Evolutionary conservation across 148 eudicot genomes (phyloP).

Genomic region (Dysphania ambrosioides): DNA sequence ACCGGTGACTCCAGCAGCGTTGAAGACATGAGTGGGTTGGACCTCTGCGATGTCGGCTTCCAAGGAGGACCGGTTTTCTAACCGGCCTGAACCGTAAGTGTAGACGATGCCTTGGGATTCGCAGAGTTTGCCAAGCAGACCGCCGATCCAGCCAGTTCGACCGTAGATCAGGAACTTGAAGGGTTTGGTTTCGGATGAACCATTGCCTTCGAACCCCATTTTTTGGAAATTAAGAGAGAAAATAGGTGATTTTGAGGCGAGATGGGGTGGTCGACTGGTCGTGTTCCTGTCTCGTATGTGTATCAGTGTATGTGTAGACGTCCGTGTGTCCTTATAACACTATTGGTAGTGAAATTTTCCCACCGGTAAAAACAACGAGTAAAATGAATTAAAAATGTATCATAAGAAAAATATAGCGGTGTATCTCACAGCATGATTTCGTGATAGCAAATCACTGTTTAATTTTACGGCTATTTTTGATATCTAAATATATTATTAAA

Average conservation of each 20-base stretch:
- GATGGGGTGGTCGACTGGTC: not conserved
- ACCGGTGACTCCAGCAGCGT: conserved; percentile 88
- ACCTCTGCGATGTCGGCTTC: conserved; percentile 44
- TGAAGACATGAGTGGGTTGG: conserved; percentile 74
- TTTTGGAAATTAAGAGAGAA: not conserved
- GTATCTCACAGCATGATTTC: no score
- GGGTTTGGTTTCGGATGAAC: conserved; percentile 22
- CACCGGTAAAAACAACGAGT: no score
- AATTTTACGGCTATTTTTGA: no score
- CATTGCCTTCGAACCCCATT: conserved; percentile 34
- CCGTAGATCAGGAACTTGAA: conserved; percentile 80
- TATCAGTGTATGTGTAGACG: not conserved
- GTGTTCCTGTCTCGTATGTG: not conserved
- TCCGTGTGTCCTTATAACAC: not conserved
- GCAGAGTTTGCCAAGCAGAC: conserved; percentile 64
- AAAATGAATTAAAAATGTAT: no score
- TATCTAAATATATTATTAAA: no score
- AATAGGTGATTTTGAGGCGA: no score
- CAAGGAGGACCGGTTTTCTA: conserved; percentile 53
- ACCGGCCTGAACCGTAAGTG: conserved; percentile 63
- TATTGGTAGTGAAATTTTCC: not conserved
- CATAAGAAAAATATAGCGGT: no score
- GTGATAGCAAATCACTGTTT: no score
- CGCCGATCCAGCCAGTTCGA: conserved; percentile 86
- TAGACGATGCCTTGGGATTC: conserved; percentile 51